phyloP scores from a whole-genome alignment of 2,329 filamentous ascomycete genomes.

The Verticillium albo-atrum region DNA sequence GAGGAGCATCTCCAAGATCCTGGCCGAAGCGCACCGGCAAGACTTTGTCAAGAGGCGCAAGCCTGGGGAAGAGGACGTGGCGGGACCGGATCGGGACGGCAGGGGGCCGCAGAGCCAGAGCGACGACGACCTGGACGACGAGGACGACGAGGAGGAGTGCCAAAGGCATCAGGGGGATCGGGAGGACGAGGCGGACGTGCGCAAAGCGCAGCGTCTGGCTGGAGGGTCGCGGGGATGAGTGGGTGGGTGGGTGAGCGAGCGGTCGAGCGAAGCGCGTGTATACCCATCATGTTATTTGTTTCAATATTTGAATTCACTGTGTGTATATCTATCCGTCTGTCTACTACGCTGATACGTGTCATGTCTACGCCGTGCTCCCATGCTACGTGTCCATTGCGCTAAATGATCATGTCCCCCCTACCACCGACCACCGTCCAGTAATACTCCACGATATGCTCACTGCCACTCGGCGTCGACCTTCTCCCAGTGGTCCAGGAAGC shows the following conservation, averaged over 20 bases:
- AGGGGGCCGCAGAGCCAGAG: conserved; percentile 18
- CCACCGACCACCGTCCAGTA: too few relatives aligned
- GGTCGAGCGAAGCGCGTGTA: too few relatives aligned
- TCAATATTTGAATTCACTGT: too few relatives aligned
- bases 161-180: conserved; percentile 14
- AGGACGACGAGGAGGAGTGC: conserved; percentile 28
- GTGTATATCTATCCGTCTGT: too few relatives aligned
- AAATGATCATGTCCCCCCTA: too few relatives aligned
- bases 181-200: neutral
- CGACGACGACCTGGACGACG: conserved; percentile 26
- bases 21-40: conserved; percentile 80
- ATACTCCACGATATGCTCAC: too few relatives aligned
- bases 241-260: too few relatives aligned
- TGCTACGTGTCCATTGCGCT: too few relatives aligned
- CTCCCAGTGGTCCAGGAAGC: conserved; percentile 84
- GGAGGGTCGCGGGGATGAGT: neutral
- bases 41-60: conserved; percentile 81
- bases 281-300: too few relatives aligned
- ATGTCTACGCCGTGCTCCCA: too few relatives aligned
- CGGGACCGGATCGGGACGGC: conserved; percentile 14
- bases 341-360: too few relatives aligned
- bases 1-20: conserved; percentile 51
- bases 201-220: neutral
- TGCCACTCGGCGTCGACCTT: conserved; percentile 77
- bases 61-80: conserved; percentile 20